Conservation (phyloP, 2,329 filamentous ascomycete genomes). For the Ceratocystis albifundus region DNA sequence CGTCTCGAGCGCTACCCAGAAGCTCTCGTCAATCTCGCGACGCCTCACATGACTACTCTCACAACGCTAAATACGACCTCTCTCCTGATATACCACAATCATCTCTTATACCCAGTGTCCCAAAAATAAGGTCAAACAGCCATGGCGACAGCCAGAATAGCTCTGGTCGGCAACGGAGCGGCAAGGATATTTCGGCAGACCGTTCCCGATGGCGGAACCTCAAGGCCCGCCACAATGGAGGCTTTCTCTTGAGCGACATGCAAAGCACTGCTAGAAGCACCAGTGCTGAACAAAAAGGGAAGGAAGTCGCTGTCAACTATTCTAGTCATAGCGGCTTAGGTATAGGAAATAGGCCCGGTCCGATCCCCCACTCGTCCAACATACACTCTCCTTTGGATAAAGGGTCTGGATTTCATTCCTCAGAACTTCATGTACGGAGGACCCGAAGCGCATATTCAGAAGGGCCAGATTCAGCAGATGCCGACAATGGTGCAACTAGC, state of each 20-base stretch:
- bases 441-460: conserved; percentile 12
- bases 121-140: background rate
- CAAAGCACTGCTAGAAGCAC: conserved; percentile 27
- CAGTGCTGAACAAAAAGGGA: conserved; percentile 15
- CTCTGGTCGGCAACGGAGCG: background rate
- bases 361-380: background rate
- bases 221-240: conserved; percentile 38
- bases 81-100: conserved; percentile 11
- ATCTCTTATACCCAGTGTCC: background rate
- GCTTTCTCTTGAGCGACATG: conserved; percentile 41
- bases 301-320: conserved; percentile 10
- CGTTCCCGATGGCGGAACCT: conserved; percentile 28
- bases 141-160: background rate
- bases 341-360: background rate
- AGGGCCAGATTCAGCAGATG: conserved; percentile 26
- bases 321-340: background rate
- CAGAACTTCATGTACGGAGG: conserved; percentile 8
- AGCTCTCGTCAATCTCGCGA: conserved; percentile 3
- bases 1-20: background rate
- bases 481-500: conserved; percentile 20
- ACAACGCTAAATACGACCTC: conserved; percentile 13
- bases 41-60: background rate
- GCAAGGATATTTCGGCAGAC: conserved; percentile 3
- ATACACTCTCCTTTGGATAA: background rate
- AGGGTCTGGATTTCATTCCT: background rate